Evolutionary conservation across 2,329 filamentous ascomycete species (phyloP).

Genomic region (Aspergillus hortae): DNA sequence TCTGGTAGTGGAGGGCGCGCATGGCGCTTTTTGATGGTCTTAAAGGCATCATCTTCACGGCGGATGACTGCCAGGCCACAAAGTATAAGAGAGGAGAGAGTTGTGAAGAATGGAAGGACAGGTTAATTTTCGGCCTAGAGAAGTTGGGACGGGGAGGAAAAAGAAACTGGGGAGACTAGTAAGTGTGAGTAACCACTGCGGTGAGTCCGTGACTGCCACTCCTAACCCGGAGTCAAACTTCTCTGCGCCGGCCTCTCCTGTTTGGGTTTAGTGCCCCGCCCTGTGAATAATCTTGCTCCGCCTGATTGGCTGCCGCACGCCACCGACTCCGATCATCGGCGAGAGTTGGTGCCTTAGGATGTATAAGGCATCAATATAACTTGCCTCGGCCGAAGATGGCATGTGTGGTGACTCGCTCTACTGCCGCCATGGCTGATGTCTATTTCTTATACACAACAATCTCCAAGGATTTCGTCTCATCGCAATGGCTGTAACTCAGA

Average conservation of each 20-base stretch:
- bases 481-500: too few relatives aligned
- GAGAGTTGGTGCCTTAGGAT: conserved; percentile 1
- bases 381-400: too few relatives aligned
- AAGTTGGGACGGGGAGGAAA: conserved; percentile 2
- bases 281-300: conserved; percentile 20
- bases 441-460: not conserved
- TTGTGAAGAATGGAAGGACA: conserved; percentile 10
- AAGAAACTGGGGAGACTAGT: conserved; percentile 13
- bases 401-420: not conserved
- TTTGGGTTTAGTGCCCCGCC: conserved; percentile 12
- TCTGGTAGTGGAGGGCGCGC: conserved; percentile 44
- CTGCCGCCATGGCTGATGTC: not conserved
- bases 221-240: not conserved
- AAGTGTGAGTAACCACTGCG: conserved; percentile 18
- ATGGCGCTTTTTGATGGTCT: conserved; percentile 48
- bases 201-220: conserved; percentile 14
- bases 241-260: conserved; percentile 3
- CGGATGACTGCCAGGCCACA: conserved; percentile 33
- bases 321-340: conserved; percentile 31
- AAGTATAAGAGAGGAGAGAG: conserved; percentile 16
- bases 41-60: conserved; percentile 48
- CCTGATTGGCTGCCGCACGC: conserved; percentile 22
- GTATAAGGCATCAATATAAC: too few relatives aligned
- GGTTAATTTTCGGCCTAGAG: not conserved
- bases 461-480: too few relatives aligned